Base-by-base conservation (phyloP, 2,329 filamentous ascomycete genomes). In the Alternaria viburni region DNA sequence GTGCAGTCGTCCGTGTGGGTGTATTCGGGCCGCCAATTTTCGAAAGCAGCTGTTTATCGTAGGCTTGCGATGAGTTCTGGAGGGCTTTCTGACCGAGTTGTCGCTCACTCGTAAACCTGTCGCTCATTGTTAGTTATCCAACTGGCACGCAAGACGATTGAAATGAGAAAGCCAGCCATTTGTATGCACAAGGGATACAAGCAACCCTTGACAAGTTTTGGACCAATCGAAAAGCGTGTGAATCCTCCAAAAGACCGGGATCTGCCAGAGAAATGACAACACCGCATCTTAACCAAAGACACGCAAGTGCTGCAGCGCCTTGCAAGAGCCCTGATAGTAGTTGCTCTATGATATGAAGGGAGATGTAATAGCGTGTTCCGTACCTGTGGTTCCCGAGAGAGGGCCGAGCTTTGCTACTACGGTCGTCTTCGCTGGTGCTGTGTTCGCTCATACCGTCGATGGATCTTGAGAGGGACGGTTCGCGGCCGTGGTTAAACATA, bases 21-120 rank as follows among this genome's bases (percentile, higher is more conserved):
- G 87, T 87, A 60, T 85, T 85, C 6, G 86, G 84, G 50, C 87
- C 87, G 30, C 87, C 87, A 62, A 89, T 89, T 68, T 88, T 88
- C 52, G 86, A 88, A 25, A 90, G 77, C 12, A 89, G 78, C 65
- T 88, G 86, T 74, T 89, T 86, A 71, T 90, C 88, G 76, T 89
- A 90, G 30, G 85, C 86, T 71, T 89, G 86, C 23, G 86, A 88
- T 3, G 87, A 88, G 60, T 83, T 84, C 67, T 87, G 84, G 44
- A 88, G 83, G 50, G 86, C 85, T 65, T 85, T 82, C 66, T 86
- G 83, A 50, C 87, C 88, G 51, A 89, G 83, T 65, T 88, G 85
- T 54, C 82, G 83, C 76, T 89, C 87, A 71, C 87, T 87, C 67
- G 87, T 86, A 59, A 89, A 79, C 73, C 86, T 88, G 74, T 66